Base-by-base conservation (phyloP, 2,329 filamentous ascomycete species). In the Aspergillus ustus region DNA sequence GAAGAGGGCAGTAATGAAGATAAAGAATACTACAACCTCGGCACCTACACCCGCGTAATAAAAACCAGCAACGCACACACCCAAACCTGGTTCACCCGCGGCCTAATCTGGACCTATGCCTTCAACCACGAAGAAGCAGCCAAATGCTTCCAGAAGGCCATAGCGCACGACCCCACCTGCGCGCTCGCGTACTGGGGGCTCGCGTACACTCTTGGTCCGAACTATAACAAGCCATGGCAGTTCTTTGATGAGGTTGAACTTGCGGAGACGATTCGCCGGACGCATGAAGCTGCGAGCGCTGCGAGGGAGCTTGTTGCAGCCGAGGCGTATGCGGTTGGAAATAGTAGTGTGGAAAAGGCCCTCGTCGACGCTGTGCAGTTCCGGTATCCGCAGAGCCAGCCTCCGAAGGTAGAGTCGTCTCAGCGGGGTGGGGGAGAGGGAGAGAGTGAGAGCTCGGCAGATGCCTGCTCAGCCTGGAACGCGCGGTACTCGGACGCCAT, bases 211-310 rank as follows among this genome's bases (percentile, higher is more conserved):
- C 77, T 91, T 0, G 91, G 91, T 0, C 91, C 91, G 3, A 93
- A 94, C 70, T 89, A 91, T 74, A 91, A 93, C 78, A 92, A 93
- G 70, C 87, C 90, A 0, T 93, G 91, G 91, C 84, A 86, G 29
- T 82, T 86, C 25, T 92, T 93, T 66, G 89, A 90, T 57, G 75
- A 82, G 1, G 74, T 78, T 0, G 90, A 93, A 65, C 78, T 89
- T 4, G 74, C 80, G 11, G 73, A 37, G 1, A 66, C 82, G 0
- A 77, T 89, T 7, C 70, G 77, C 45, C 77, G 79, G 31, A 84
- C 84, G 4, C 78, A 82, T 58, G 60, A 72, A 15, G 83, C 84
- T 0, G 81, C 61, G 59, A 71, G 59, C 70, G 62, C 81, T 59
- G 87, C 85, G 1, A 76, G 76, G 45, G 66, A 72, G 2, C 66